Evolutionary conservation across 73 alveolate genomes (phyloP).

Genomic region (Diophrys sp.): DNA sequence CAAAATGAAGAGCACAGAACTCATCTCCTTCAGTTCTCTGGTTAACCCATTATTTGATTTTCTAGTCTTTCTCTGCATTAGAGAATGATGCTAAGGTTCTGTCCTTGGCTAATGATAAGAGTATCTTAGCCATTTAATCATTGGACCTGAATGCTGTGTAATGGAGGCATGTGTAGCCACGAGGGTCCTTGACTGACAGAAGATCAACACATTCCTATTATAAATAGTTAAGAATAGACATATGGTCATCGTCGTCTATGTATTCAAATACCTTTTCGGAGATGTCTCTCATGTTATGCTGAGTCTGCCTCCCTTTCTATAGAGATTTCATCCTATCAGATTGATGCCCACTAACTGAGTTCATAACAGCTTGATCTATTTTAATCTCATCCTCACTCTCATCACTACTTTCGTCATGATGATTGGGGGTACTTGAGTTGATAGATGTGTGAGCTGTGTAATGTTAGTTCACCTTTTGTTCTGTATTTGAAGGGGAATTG

Average conservation of each 20-base stretch:
- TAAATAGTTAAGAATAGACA: slow-evolving; percentile 5
- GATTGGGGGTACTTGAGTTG: too few species aligned
- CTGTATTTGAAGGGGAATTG: too few species aligned
- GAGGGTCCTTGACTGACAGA: slow-evolving; percentile 28
- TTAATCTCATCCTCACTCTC: too few species aligned
- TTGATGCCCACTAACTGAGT: too few species aligned
- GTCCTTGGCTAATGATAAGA: slow-evolving; percentile 2
- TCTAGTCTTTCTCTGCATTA: not conserved
- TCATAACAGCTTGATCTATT: too few species aligned
- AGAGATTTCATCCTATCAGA: too few species aligned
- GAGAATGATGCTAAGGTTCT: not conserved
- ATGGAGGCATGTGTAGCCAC: slow-evolving; percentile 50
- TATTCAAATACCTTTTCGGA: slow-evolving; percentile 1
- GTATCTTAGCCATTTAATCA: slow-evolving; percentile 21
- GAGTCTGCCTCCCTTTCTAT: not conserved
- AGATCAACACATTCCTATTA: slow-evolving; percentile 9
- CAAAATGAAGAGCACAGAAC: slow-evolving; percentile 90
- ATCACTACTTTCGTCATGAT: too few species aligned
- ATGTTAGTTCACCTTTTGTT: too few species aligned
- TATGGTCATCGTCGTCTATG: slow-evolving; percentile 11
- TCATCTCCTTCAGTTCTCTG: slow-evolving; percentile 52
- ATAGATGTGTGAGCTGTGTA: too few species aligned
- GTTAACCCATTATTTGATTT: slow-evolving; percentile 58
- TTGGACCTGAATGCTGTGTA: slow-evolving; percentile 15
- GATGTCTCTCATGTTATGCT: not conserved